Evolutionary conservation across 2,329 filamentous ascomycete genomes (phyloP).

Genomic region (Harringtonia aguacate): DNA sequence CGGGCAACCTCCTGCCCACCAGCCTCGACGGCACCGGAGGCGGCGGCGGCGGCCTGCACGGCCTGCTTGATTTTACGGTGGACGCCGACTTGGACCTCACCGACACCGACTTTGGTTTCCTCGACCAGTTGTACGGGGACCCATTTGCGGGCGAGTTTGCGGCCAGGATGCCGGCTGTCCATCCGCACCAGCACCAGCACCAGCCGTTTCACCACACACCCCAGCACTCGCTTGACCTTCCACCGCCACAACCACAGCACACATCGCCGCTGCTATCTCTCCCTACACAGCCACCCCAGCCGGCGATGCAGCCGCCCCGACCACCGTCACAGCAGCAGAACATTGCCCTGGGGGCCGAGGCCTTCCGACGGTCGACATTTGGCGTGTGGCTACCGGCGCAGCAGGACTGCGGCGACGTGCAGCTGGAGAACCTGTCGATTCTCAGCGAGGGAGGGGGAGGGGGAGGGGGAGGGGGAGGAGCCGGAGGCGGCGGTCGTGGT

Average conservation of each 20-base stretch:
- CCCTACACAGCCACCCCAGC: not conserved
- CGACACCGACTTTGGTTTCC: constrained; percentile 38
- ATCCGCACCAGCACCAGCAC: not conserved
- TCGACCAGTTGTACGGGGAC: constrained; percentile 38
- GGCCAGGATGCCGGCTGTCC: not conserved
- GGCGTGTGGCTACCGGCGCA: constrained; percentile 38
- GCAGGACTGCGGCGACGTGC: constrained; percentile 31
- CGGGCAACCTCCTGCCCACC: not conserved
- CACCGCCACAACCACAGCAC: too few relatives aligned
- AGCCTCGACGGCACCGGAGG: constrained; percentile 23
- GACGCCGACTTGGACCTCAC: constrained; percentile 38
- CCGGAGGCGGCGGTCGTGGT: too few relatives aligned
- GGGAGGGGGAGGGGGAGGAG: constrained; percentile 22
- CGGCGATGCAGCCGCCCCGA: not conserved
- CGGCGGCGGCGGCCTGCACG: constrained; percentile 26
- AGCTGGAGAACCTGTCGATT: constrained; percentile 34
- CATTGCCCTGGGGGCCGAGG: constrained; percentile 24
- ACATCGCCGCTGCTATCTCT: too few relatives aligned
- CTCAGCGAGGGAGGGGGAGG: constrained; percentile 28
- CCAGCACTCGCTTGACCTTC: not conserved
- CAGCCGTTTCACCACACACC: too few relatives aligned
- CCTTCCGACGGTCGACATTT: constrained; percentile 39
- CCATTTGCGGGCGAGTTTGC: constrained; percentile 16
- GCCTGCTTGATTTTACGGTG: constrained; percentile 38
- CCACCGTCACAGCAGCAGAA: not conserved